phyloP scores from a whole-genome alignment of 2,329 filamentous ascomycete genomes.

The Pseudohalonectria lignicola region DNA sequence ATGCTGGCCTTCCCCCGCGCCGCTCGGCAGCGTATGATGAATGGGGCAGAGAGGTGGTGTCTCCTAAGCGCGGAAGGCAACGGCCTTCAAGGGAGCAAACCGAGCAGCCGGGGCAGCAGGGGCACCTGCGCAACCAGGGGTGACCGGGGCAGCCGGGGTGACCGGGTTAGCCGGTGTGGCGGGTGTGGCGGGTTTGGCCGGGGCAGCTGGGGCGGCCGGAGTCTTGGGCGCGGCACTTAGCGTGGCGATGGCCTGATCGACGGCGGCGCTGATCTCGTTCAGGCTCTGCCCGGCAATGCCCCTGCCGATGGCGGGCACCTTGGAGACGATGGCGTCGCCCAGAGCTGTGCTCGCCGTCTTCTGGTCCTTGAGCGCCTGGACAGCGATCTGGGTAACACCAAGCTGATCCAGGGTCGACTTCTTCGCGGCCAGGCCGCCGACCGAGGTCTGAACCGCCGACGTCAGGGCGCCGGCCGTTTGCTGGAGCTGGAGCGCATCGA shows the following conservation, averaged over 20 bases:
- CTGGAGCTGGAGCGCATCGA: slow-evolving; percentile 11
- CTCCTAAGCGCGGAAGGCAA: too few relatives aligned
- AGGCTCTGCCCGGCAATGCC: slow-evolving; percentile 15
- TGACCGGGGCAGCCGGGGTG: too few relatives aligned
- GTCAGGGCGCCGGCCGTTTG: slow-evolving; percentile 11
- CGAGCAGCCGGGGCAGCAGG: too few relatives aligned
- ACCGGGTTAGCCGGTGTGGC: too few relatives aligned
- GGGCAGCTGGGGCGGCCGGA: too few relatives aligned
- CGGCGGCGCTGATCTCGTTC: slow-evolving; percentile 11
- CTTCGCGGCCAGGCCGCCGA: slow-evolving; percentile 11
- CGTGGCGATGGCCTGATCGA: slow-evolving; percentile 11
- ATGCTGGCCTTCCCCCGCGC: too few relatives aligned
- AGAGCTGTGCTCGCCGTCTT: slow-evolving; percentile 19
- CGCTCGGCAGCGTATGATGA: too few relatives aligned
- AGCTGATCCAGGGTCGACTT: slow-evolving; percentile 16
- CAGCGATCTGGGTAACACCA: slow-evolving; percentile 13
- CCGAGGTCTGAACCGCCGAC: slow-evolving; percentile 10
- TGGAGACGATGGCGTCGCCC: slow-evolving; percentile 14
- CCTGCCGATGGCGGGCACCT: slow-evolving; percentile 16
- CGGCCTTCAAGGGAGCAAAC: too few relatives aligned
- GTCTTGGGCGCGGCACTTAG: slow-evolving; percentile 1
- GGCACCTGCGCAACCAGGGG: too few relatives aligned
- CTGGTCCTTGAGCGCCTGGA: slow-evolving; percentile 13
- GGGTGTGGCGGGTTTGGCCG: too few relatives aligned
- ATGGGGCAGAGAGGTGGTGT: too few relatives aligned